Conservation (phyloP, 768 basidiomycete species). For the Termitomyces sp. region DNA sequence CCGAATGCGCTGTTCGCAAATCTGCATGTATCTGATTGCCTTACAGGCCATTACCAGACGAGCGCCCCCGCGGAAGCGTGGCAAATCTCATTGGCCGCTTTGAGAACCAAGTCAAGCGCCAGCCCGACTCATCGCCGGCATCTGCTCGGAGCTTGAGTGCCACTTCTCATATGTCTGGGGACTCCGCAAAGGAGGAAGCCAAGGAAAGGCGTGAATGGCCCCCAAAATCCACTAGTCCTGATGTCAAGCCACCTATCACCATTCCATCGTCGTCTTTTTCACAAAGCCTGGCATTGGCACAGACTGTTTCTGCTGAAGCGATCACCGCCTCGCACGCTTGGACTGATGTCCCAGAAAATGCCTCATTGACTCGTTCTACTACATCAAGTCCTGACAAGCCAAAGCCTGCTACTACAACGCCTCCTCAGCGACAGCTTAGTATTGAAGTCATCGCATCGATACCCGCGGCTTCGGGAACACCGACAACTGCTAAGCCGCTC, state of each 20-base stretch:
- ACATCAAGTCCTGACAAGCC: slow-evolving; percentile 14
- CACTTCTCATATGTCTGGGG: slow-evolving; percentile 56
- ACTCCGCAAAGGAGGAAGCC: slow-evolving; percentile 59
- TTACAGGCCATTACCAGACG: slow-evolving; percentile 79
- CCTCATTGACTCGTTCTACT: slow-evolving; percentile 16
- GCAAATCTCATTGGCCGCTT: slow-evolving; percentile 90
- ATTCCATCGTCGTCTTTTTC: slow-evolving; percentile 31
- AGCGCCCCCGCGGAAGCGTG: slow-evolving; percentile 80
- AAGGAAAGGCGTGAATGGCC: slow-evolving; percentile 81
- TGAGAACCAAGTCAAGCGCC: slow-evolving; percentile 74
- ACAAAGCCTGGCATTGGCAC: slow-evolving; percentile 25
- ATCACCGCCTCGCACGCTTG: slow-evolving; percentile 18
- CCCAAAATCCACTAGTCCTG: slow-evolving; percentile 38
- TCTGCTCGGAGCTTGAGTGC: slow-evolving; percentile 64
- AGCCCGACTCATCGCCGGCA: slow-evolving; percentile 34
- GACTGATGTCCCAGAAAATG: slow-evolving; percentile 5
- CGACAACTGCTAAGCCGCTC: slow-evolving; percentile 22
- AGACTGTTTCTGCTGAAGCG: slow-evolving; percentile 14
- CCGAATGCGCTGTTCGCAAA: neutral
- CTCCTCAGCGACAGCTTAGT: slow-evolving; percentile 3
- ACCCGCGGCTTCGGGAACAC: slow-evolving; percentile 12
- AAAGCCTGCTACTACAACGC: neutral
- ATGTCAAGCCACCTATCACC: slow-evolving; percentile 29
- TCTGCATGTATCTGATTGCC: slow-evolving; percentile 8
- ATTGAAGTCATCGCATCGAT: slow-evolving; percentile 6